Evolutionary conservation across 805 yeast genomes (phyloP), one percentile per base, ranked within the genome.

Genomic region (Jamesozyma piceae): DNA sequence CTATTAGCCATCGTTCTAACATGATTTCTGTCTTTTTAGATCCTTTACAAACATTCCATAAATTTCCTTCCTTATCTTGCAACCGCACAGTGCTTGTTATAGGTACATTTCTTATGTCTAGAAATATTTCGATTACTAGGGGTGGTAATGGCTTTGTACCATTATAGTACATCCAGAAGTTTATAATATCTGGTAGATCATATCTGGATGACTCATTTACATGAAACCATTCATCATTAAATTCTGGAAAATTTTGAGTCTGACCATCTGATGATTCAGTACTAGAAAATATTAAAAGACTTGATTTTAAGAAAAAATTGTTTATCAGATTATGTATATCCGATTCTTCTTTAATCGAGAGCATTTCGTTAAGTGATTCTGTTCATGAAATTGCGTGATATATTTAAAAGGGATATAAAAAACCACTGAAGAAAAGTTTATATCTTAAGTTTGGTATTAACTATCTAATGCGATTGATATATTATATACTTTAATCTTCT

Each of bases 1-100:
- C 95, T 28, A 92, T 65, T 20, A 87, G 69, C 98, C 98, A 92
- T 45, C 98, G 72, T 57, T 92, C 98, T 44, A 92, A 65, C 2
- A 92, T 96, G n/a, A 92, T 75, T 61, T 90, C 97, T 15, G 77
- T 71, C 53, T 82, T 82, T 53, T 74, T 77, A 2, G 73, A 68
- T 13, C 81, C 82, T 45, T 71, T 75, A 9, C 81, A 68, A 11
- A 79, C 79, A 9, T 73, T 66, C 74, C 82, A 78, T 13, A 71
- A 54, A 48, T 69, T 68, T 20, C 71, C 74, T 6, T 70, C 69
- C 3, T 69, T 71, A 50, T 82, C 89, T 24, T 67, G 67, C 32
- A 84, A 59, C 28, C 78, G 72, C 26, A 84, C 68, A 18, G 77
- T 68, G 48, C 82, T 85, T 34, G 75, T 73, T 1, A 77, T 61